These are phyloP conservation scores for Moniliophthora roreri DNA, from an alignment of 1,284 basidiomycete genomes.

Conservation along the genomic window DNA sequence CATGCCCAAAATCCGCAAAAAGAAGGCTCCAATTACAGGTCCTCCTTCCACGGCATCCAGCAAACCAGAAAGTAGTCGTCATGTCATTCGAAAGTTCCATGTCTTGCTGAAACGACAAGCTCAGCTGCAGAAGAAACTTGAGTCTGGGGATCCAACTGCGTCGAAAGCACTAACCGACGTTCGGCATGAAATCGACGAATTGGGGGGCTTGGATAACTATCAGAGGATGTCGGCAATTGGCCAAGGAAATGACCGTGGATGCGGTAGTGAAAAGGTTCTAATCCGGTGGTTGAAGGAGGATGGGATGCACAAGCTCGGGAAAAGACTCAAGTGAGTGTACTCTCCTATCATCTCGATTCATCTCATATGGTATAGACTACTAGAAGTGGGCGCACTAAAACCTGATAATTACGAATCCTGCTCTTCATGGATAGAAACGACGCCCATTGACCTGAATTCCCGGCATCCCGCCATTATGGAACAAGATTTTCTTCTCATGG, in stretches of 20 bases:
- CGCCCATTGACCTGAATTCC: slow-evolving; percentile 80
- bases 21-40: slow-evolving; percentile 40
- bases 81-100: slow-evolving; percentile 69
- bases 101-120: slow-evolving; percentile 61
- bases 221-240: slow-evolving; percentile 81
- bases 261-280: slow-evolving; percentile 80
- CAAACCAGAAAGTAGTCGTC: slow-evolving; percentile 56
- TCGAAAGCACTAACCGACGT: slow-evolving; percentile 42
- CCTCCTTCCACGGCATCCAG: slow-evolving; percentile 24
- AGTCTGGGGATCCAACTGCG: background rate
- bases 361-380: slow-evolving; percentile 47
- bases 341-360: background rate
- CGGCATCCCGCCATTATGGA: slow-evolving; percentile 76
- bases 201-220: slow-evolving; percentile 79
- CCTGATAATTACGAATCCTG: slow-evolving; percentile 77
- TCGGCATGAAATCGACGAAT: slow-evolving; percentile 55
- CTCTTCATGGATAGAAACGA: slow-evolving; percentile 67
- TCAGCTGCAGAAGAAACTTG: slow-evolving; percentile 34
- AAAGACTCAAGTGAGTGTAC: slow-evolving; percentile 41
- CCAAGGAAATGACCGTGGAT: slow-evolving; percentile 78
- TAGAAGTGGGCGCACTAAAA: slow-evolving; percentile 85
- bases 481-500: slow-evolving; percentile 78
- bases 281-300: slow-evolving; percentile 72
- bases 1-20: slow-evolving; percentile 47
- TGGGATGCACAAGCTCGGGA: slow-evolving; percentile 31